Conservation (phyloP, 73 alveolate species). For the Paramecium primaurelia region DNA sequence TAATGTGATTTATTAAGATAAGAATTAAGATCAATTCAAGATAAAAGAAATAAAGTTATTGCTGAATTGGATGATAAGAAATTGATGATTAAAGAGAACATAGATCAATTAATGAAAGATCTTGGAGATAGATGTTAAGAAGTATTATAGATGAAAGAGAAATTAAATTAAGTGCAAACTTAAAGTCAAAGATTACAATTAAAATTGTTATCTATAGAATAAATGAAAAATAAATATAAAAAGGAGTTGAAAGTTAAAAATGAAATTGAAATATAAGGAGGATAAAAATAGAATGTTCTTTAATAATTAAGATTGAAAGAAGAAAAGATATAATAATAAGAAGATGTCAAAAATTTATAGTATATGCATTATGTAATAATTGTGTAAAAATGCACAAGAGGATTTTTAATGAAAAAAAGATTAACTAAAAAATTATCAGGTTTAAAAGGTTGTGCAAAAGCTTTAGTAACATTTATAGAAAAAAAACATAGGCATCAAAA, state of each 20-base stretch:
- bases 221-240: not conserved
- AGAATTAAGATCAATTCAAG: not conserved
- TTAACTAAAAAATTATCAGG: not conserved
- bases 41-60: not conserved
- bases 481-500: not conserved
- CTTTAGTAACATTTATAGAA: not conserved
- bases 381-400: not conserved
- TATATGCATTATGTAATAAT: not conserved
- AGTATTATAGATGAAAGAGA: not conserved
- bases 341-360: not conserved
- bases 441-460: not conserved
- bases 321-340: not conserved
- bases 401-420: not conserved
- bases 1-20: constrained; percentile 27
- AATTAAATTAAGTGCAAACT: not conserved
- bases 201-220: not conserved
- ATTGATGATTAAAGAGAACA: constrained; percentile 2
- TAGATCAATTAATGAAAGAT: not conserved
- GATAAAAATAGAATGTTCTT: not conserved
- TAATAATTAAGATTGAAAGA: not conserved
- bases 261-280: not conserved
- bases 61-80: constrained; percentile 24
- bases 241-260: not conserved
- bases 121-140: not conserved
- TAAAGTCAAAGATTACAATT: not conserved